Base-by-base conservation (phyloP, 23 red algal species). In the Cyanidioschyzon merolae region DNA sequence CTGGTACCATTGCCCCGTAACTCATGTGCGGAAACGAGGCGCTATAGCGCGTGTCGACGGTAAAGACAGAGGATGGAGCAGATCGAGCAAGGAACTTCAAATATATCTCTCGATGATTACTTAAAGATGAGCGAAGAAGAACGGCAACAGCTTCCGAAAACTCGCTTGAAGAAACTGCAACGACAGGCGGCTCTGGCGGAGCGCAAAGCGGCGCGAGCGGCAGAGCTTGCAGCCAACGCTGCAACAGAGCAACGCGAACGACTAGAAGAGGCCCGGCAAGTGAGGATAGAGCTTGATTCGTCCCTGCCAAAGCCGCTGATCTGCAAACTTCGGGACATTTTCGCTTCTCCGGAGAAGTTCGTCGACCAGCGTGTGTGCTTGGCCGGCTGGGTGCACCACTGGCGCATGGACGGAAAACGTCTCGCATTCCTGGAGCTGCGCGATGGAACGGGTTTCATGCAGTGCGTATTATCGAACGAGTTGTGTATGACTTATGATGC, bases 351-450 rank as follows among this genome's bases (percentile, higher is more conserved):
- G 16, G 50, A 2, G n/a, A 40, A n/a, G 37, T 26, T 75, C 37
- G 68, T 85, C 1, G 82, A 80, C 50, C 57, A 68, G 26, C 81
- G 85, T 1, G 82, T 90, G 25, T 75, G 79, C 57, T 75, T 96
- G 0, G 77, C 45, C 32, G 92, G 92, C 51, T 96, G 92, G 92
- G 88, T 90, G 7, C 92, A 96, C 76, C 87, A 88, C 51, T 41
- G 90, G 40, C 84, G 92, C 38, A 39, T 58, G 1, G 92, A 96
- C 39, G 83, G 92, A 15, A 90, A 91, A 34, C 90, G 89, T 74
- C 85, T 96, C 41, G 79, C 84, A 50, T 96, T 96, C 75, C 41
- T 96, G 75, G 92, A 96, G 31, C 77, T 96, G 67, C 87, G 92
- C 17, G 92, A 96, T 75, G 92, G 92, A 34, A 90, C 92, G 0